These are phyloP conservation scores for Peziza echinospora DNA, from an alignment of 495 filamentous ascomycete species.

Conservation along the genomic window DNA sequence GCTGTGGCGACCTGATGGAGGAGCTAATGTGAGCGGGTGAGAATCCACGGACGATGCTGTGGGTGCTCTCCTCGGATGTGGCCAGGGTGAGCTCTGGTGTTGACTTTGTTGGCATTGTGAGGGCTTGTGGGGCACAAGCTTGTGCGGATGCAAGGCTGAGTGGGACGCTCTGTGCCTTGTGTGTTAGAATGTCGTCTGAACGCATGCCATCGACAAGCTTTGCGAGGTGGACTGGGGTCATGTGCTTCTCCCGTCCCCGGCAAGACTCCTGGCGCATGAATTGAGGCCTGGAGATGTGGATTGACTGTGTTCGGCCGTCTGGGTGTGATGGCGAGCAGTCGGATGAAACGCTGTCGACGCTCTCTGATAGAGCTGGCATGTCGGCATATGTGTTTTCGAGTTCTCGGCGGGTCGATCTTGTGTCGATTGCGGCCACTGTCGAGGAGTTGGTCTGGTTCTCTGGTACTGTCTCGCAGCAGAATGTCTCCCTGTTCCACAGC, in stretches of 20 bases:
- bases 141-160: conserved; percentile 21
- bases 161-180: conserved; percentile 15
- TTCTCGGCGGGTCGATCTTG: conserved; percentile 20
- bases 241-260: conserved; percentile 53
- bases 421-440: conserved; percentile 24
- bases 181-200: conserved; percentile 1
- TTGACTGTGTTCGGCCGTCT: conserved; percentile 9
- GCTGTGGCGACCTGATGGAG: conserved; percentile 36
- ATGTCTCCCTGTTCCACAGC: conserved; percentile 87
- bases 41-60: conserved; percentile 72
- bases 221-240: conserved; percentile 36
- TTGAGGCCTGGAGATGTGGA: conserved; percentile 12
- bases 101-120: background rate
- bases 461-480: conserved; percentile 50
- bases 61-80: conserved; percentile 26
- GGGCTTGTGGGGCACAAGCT: conserved; percentile 9
- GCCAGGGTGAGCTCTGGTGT: no score
- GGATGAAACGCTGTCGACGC: conserved; percentile 44
- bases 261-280: conserved; percentile 14
- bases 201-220: conserved; percentile 18
- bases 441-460: conserved; percentile 22
- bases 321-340: background rate
- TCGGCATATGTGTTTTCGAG: conserved; percentile 24
- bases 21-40: conserved; percentile 55
- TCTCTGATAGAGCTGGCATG: conserved; percentile 72